Evolutionary conservation across 2,329 filamentous ascomycete genomes (phyloP).

Genomic region (Exophiala sideris): DNA sequence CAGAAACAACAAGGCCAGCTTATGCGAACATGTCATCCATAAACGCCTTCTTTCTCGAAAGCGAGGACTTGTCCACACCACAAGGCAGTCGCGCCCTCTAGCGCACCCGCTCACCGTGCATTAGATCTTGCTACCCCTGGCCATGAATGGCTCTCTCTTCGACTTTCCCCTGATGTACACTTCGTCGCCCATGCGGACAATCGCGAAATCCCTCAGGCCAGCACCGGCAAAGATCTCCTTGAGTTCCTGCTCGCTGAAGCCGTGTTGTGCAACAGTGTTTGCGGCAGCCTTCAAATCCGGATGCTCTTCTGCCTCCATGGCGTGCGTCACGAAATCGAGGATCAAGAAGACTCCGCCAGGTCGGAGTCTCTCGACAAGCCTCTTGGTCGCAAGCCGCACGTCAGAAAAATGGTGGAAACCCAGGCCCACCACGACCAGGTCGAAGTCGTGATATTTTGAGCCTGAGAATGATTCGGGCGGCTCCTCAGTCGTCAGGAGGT

Average conservation of each 20-base stretch:
- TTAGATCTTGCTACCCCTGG: conserved; percentile 6
- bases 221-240: conserved; percentile 61
- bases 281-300: conserved; percentile 34
- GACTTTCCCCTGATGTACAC: conserved; percentile 15
- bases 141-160: conserved; percentile 25
- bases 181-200: conserved; percentile 20
- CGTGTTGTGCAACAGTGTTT: conserved; percentile 61
- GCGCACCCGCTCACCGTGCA: neutral
- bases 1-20: no score
- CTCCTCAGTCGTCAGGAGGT: conserved; percentile 47
- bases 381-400: conserved; percentile 56
- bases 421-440: conserved; percentile 61
- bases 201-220: conserved; percentile 44
- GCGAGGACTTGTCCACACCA: no score
- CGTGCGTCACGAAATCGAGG: conserved; percentile 63
- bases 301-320: conserved; percentile 14
- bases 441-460: conserved; percentile 65
- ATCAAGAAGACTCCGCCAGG: conserved; percentile 66
- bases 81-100: no score
- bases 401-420: conserved; percentile 68
- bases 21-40: no score
- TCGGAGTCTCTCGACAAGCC: conserved; percentile 60
- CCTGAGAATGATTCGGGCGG: conserved; percentile 55
- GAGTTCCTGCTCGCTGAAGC: conserved; percentile 62
- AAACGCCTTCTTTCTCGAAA: no score